These are phyloP conservation scores for Stipa capillata DNA, from an alignment of 176 grass and related monocot species.

Conservation along the genomic window DNA sequence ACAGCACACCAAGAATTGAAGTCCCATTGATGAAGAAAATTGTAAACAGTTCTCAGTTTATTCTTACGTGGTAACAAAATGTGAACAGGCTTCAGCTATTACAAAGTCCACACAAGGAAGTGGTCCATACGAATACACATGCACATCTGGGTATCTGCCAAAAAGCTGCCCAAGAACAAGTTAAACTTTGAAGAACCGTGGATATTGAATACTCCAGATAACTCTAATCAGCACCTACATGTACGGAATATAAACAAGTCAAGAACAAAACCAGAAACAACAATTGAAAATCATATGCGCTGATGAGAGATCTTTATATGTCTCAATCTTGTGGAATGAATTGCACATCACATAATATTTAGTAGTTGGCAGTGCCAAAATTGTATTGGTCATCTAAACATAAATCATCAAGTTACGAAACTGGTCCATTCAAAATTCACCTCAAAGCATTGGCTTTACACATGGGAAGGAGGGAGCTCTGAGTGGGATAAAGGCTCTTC, in stretches of 20 bases:
- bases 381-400: no score
- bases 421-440: no score
- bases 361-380: no score
- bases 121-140: constrained; percentile 95
- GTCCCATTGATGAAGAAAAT: no score
- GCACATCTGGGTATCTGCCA: constrained; percentile 62
- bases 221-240: constrained; percentile 10
- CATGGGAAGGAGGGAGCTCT: no score
- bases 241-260: background rate
- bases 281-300: background rate
- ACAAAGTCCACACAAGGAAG: constrained; percentile 79
- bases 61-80: constrained; percentile 82
- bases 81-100: constrained; percentile 89
- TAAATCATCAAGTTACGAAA: background rate
- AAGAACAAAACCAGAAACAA: constrained; percentile 1
- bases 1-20: background rate
- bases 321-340: constrained; percentile 2
- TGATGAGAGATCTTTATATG: background rate
- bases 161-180: constrained; percentile 53
- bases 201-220: constrained; percentile 6
- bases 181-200: constrained; percentile 17
- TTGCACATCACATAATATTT: background rate
- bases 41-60: background rate
- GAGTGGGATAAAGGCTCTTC: no score
- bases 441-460: no score